Base-by-base conservation (phyloP, 2,329 filamentous ascomycete species). In the Clonostachys chloroleuca region DNA sequence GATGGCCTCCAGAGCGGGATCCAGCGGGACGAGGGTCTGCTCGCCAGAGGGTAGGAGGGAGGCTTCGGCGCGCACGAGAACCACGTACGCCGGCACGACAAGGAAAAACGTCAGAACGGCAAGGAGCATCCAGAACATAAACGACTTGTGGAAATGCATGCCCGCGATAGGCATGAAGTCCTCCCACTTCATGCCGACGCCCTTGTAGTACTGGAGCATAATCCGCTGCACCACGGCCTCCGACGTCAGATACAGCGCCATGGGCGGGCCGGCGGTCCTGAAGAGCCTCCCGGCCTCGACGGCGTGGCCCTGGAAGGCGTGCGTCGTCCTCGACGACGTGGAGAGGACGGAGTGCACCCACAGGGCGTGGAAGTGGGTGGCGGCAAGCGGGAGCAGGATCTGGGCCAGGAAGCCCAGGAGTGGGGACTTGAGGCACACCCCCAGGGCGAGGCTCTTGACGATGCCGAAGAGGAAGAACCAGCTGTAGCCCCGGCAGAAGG, bases 271-370 rank as follows among this genome's bases (percentile, higher is more conserved):
- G 51, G 91, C 84, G 49, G 87, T 83, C 58, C 80, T 75, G 70
- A 86, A 86, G 45, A 81, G 74, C 59, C 74, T 75, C 55, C 75
- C 74, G 62, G 83, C 80, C 42, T 81, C 68, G 13, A 87, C 84
- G 44, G 95, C 77, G 48, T 89, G 86, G 58, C 77, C 71, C 68
- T 78, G 87, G 73, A 86, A 90, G 24, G 8, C 24, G 24, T 10
- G 24, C 24, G 7, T 30, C 8, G 8, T 30, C 62, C 80, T 78
- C 43, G 73, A 60, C 48, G 79, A 84, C 46, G 81, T 74, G 3
- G 89, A 84, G 60, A 96, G 90, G 62, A 95, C 81, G 58, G 88
- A 84, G 65, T 96, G 90, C 5, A 91, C 87, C 90, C 91, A 96
- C 46, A 82, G 78, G 55, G 92, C 80, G 62, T 82, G 79, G 49